Evolutionary conservation across 192 early-diverging fungal species (phyloP).

Genomic region (Thamnidium elegans): DNA sequence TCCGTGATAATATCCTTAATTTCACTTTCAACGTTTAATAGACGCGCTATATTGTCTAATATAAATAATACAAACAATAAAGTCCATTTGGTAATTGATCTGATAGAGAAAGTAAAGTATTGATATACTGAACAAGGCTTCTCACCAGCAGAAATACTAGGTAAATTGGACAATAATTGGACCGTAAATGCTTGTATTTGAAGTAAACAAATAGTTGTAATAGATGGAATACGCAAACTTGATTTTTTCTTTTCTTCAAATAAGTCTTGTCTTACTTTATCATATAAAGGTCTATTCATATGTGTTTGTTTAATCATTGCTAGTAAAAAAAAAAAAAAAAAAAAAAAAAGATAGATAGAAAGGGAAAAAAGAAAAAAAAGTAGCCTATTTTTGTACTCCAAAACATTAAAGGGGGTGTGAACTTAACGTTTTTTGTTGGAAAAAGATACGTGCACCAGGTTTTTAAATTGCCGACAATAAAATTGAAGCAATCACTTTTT

Average conservation of each 20-base stretch:
- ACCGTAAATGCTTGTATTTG: conserved; percentile 6
- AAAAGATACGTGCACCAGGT: too few species aligned
- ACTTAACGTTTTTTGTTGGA: too few species aligned
- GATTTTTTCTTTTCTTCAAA: background rate
- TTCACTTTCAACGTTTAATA: conserved; percentile 8
- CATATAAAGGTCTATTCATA: background rate
- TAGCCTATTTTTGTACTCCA: too few species aligned
- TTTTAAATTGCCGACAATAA: too few species aligned
- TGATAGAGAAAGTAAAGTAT: too few species aligned
- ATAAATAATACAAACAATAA: background rate
- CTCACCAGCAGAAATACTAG: background rate
- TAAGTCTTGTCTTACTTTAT: background rate
- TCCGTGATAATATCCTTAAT: background rate
- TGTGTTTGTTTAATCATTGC: background rate
- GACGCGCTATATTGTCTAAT: conserved; percentile 5
- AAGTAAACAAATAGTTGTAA: conserved; percentile 10
- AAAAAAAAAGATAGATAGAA: background rate
- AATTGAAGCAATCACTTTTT: too few species aligned
- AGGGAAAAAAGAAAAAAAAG: background rate
- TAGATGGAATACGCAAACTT: background rate
- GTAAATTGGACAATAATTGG: background rate
- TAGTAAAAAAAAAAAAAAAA: background rate
- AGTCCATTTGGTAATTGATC: background rate
- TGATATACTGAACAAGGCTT: too few species aligned
- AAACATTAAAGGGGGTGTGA: too few species aligned